These are phyloP conservation scores for Dictyostelium brefeldianum DNA, from an alignment of 78 protist genomes.

Conservation along the genomic window DNA sequence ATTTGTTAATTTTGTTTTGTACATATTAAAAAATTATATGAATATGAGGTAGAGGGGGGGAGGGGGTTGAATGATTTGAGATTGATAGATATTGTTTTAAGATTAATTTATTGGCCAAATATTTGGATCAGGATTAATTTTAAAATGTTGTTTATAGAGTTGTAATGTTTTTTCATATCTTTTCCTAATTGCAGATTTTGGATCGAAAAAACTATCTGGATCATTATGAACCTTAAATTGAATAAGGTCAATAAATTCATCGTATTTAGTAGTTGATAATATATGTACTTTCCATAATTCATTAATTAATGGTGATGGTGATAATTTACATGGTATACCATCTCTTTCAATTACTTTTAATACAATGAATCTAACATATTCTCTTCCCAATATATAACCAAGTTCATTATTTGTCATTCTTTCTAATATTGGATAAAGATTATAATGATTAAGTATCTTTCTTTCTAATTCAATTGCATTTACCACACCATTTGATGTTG, in stretches of 20 bases:
- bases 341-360: conserved; percentile 16
- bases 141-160: neutral
- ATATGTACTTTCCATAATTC: conserved; percentile 2
- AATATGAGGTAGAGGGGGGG: no score
- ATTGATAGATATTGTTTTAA: no score
- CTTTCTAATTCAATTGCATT: neutral
- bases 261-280: conserved; percentile 1
- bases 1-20: no score
- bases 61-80: no score
- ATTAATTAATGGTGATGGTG: neutral
- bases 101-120: neutral
- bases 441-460: neutral
- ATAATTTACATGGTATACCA: neutral
- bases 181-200: neutral
- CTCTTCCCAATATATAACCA: neutral
- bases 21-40: no score
- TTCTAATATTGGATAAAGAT: conserved; percentile 13
- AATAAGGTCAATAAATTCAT: neutral
- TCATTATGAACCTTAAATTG: neutral
- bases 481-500: neutral
- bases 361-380: neutral
- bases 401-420: neutral
- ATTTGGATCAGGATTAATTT: neutral
- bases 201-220: neutral
- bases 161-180: neutral